phyloP scores from a whole-genome alignment of 768 basidiomycete genomes.

The Naganishia onofrii region DNA sequence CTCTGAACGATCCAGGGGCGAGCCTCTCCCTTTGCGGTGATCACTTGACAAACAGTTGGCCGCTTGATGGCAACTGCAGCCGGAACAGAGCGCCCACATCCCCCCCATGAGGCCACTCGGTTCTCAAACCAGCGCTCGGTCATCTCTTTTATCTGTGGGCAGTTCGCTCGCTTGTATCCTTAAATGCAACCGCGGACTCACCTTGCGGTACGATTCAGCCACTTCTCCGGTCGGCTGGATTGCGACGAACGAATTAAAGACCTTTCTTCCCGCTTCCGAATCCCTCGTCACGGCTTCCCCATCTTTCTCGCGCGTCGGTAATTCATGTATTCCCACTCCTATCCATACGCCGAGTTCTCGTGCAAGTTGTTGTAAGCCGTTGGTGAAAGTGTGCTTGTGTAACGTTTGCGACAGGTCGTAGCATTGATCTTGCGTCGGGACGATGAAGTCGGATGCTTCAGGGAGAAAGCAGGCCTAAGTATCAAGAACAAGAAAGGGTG shows the following conservation, averaged over 20 bases:
- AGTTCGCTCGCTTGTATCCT: no score
- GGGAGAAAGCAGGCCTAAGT: conserved; percentile 44
- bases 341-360: conserved; percentile 44
- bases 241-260: conserved; percentile 45
- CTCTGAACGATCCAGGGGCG: no score
- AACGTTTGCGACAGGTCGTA: conserved; percentile 41
- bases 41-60: no score
- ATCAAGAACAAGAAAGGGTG: no score
- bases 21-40: no score
- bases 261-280: conserved; percentile 32
- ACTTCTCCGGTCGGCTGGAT: conserved; percentile 39
- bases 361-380: conserved; percentile 40
- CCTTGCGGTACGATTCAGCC: conserved; percentile 41
- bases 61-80: no score
- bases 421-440: conserved; percentile 37
- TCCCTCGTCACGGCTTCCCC: conserved; percentile 35
- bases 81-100: no score
- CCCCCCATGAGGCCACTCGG: no score
- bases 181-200: conserved; percentile 31
- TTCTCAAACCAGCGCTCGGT: no score
- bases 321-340: conserved; percentile 44
- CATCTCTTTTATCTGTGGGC: no score
- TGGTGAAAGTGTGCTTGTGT: conserved; percentile 38
- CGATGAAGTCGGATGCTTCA: conserved; percentile 48
- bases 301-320: conserved; percentile 29